A percentile compares a stretch with the other conserved stretches of the same genome.
Evolutionary conservation across 1,139 yeast species (phyloP).

Genomic region (Geotrichum cucujoidarum): DNA sequence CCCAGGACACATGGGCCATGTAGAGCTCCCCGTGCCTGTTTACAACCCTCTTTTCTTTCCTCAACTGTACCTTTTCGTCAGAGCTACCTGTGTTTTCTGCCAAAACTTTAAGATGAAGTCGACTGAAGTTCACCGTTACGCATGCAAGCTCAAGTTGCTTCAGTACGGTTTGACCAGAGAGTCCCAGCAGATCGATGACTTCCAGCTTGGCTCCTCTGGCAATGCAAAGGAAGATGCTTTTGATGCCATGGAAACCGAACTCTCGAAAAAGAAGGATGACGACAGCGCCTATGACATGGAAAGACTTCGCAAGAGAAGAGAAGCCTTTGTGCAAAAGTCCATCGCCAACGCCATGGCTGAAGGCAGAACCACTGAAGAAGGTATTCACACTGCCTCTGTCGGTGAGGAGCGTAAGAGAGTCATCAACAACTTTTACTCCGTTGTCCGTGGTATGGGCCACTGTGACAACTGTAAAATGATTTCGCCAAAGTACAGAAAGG

Average conservation of each 20-base stretch:
- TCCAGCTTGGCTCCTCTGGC: slow-evolving; percentile 40
- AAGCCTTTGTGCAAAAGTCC: slow-evolving; percentile 61
- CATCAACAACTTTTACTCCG: slow-evolving; percentile 71
- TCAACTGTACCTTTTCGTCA: slow-evolving; percentile 77
- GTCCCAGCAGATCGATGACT: slow-evolving; percentile 63
- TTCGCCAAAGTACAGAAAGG: slow-evolving; percentile 91
- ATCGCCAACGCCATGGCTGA: slow-evolving; percentile 73
- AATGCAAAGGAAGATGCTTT: slow-evolving; percentile 9
- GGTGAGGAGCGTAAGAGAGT: slow-evolving; percentile 78
- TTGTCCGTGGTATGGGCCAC: slow-evolving; percentile 67
- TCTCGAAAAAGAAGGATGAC: slow-evolving; percentile 19
- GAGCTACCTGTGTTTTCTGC: slow-evolving; percentile 87
- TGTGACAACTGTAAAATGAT: slow-evolving; percentile 96
- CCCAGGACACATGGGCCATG: slow-evolving; percentile 98
- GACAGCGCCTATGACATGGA: slow-evolving; percentile 27
- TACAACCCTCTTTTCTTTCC: slow-evolving; percentile 92
- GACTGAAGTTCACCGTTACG: slow-evolving; percentile 66
- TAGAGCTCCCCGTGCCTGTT: slow-evolving; percentile 91
- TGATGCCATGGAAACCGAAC: slow-evolving; percentile 26
- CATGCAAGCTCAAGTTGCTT: slow-evolving; percentile 72
- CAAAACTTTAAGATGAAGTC: slow-evolving; percentile 70
- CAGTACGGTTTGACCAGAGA: slow-evolving; percentile 88
- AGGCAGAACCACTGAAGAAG: slow-evolving; percentile 63
- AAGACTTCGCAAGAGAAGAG: slow-evolving; percentile 53
- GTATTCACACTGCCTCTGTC: slow-evolving; percentile 77